These are phyloP conservation scores for Cytospora chrysosperma DNA, from an alignment of 2,329 filamentous ascomycete genomes.

Conservation along the genomic window DNA sequence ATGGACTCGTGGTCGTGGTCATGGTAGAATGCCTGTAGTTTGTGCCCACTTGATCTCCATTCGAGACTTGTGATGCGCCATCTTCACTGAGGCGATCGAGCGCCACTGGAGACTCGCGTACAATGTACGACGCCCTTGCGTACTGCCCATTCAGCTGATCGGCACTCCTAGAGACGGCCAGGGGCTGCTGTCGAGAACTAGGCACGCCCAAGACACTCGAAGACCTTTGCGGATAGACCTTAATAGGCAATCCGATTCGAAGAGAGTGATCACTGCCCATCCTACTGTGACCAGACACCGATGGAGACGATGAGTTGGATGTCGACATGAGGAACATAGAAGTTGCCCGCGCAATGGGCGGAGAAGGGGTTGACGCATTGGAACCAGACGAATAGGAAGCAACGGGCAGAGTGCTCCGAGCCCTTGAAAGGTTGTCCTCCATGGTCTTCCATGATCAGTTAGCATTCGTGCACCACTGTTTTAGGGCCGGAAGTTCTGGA, in stretches of 20 bases:
- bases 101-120: conserved; percentile 38
- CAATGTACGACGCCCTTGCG: conserved; percentile 37
- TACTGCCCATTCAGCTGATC: conserved; percentile 39
- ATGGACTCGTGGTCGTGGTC: conserved; percentile 45
- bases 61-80: conserved; percentile 34
- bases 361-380: conserved; percentile 53
- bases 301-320: conserved; percentile 29
- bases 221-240: conserved; percentile 53
- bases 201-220: conserved; percentile 63
- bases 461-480: conserved; percentile 22
- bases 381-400: conserved; percentile 59
- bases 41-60: neutral
- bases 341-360: conserved; percentile 44
- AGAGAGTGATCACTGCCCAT: conserved; percentile 62
- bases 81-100: conserved; percentile 57
- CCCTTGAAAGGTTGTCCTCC: conserved; percentile 85
- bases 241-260: conserved; percentile 42
- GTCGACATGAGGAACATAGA: conserved; percentile 37
- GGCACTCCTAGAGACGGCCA: conserved; percentile 44
- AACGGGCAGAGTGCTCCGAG: conserved; percentile 65
- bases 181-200: conserved; percentile 52
- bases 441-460: conserved; percentile 63
- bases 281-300: conserved; percentile 50
- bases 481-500: neutral
- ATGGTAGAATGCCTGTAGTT: conserved; percentile 32